Base-by-base conservation (phyloP, 2,329 filamentous ascomycete genomes). In the Stagonosporopsis vannaccii region DNA sequence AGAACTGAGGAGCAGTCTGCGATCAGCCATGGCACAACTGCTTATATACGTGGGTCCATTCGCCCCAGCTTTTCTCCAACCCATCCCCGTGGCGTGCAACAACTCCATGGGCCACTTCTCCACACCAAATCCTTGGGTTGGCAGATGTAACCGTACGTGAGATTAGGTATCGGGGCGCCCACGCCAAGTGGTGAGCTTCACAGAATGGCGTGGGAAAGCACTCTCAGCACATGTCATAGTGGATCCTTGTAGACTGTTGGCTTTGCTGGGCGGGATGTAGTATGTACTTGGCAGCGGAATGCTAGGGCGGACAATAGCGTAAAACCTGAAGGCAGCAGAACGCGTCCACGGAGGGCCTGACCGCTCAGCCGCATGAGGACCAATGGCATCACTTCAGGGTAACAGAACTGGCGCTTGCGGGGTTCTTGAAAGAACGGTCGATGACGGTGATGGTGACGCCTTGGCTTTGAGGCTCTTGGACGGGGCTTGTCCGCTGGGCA, bases 201-300 rank as follows among this genome's bases (percentile, higher is more conserved):
- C 28, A 13, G 9, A 52, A 58, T 50, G 41, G 48, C 47, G 41
- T 54, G 55, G 45, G 45, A 33, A 54, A 41, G 23, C 42, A 49
- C 35, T 61, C 63, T 65, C 60, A 59, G 59, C 56, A 49, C 42
- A 71, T 69, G 65, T 71, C 68, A 71, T 71, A 63, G 67, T 66
- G 68, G 67, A 58, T 53, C 60, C 36, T 45, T 43, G 37, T 49
- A 46, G 44, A 45, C 36, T 52, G 54, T 64, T 62, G 58, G 50
- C 50, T 52, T 56, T 46, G 51, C 64, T 65, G 44, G 66, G 66
- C 66, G 51, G 62, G 61, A 44, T 40, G 49, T 46, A 23, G 55
- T 46, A 40, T 44, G 25, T 32, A 49, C 62, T 67, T 67, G 65
- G 66, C 63, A 39, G 61, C 58, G 60, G 58, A 62, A 42, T 46